Conservation (phyloP, 768 basidiomycete species). For the Nidula microcarpa region DNA sequence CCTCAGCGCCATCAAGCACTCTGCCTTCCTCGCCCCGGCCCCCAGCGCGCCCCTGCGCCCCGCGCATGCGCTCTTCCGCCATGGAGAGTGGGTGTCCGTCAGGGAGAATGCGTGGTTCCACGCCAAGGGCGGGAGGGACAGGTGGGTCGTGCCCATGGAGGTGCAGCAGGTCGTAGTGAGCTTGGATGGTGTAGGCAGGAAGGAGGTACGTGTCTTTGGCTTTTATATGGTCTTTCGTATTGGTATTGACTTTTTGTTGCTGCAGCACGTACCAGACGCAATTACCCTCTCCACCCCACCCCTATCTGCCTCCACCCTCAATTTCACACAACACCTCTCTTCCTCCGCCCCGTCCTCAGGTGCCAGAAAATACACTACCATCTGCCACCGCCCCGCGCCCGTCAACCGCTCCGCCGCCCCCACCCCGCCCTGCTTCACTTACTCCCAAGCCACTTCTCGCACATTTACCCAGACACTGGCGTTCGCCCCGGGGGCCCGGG, state of each 20-base stretch:
- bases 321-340: conserved; percentile 48
- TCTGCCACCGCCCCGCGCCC: conserved; percentile 42
- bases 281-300: conserved; percentile 37
- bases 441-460: conserved; percentile 10
- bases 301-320: conserved; percentile 38
- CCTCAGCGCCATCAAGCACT: conserved; percentile 86
- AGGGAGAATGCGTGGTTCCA: conserved; percentile 49
- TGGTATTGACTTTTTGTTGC: not conserved
- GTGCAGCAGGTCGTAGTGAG: conserved; percentile 74
- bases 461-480: conserved; percentile 22
- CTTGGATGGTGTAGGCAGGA: conserved; percentile 27
- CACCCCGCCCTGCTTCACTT: conserved; percentile 10
- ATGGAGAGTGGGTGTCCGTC: conserved; percentile 62
- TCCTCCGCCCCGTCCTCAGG: conserved; percentile 32
- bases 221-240: not conserved
- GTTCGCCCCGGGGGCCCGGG: conserved; percentile 45
- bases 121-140: conserved; percentile 19
- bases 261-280: conserved; percentile 22
- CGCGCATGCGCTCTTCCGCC: conserved; percentile 48
- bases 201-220: conserved; percentile 19
- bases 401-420: conserved; percentile 10
- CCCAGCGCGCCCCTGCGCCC: conserved; percentile 41
- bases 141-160: conserved; percentile 42
- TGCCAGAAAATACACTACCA: conserved; percentile 42
- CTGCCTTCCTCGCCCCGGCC: conserved; percentile 75